phyloP scores from a whole-genome alignment of 768 basidiomycete genomes.

The Pleurotus sapidus region DNA sequence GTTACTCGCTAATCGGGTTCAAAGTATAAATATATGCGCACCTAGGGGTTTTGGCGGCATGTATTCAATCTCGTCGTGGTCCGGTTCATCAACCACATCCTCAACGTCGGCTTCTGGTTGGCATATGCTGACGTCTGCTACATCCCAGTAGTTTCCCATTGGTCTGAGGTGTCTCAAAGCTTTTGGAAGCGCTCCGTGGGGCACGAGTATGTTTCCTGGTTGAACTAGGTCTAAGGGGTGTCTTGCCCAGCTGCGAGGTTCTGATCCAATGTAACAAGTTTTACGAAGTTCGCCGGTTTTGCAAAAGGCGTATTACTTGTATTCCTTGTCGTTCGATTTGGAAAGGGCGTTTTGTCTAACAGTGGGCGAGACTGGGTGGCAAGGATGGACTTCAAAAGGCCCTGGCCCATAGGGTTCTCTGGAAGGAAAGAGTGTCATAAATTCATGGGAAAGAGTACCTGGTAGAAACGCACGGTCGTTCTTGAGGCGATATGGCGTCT shows the following conservation, averaged over 20 bases:
- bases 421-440: not conserved
- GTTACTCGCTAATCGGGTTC: not conserved
- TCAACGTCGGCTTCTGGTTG: slow-evolving; percentile 24
- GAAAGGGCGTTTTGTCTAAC: slow-evolving; percentile 74
- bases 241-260: slow-evolving; percentile 20
- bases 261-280: slow-evolving; percentile 20
- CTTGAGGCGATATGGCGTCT: slow-evolving; percentile 6
- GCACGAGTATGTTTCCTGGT: slow-evolving; percentile 60
- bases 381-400: slow-evolving; percentile 12
- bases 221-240: slow-evolving; percentile 60
- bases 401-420: not conserved
- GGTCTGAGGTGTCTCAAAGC: slow-evolving; percentile 66
- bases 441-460: not conserved
- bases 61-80: slow-evolving; percentile 50
- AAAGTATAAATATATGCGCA: slow-evolving; percentile 13
- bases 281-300: slow-evolving; percentile 34
- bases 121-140: slow-evolving; percentile 48
- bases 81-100: slow-evolving; percentile 27
- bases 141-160: slow-evolving; percentile 75
- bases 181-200: slow-evolving; percentile 45
- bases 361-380: slow-evolving; percentile 44
- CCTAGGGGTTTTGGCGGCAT: slow-evolving; percentile 46
- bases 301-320: slow-evolving; percentile 30
- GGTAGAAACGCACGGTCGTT: not conserved
- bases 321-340: slow-evolving; percentile 47